Base-by-base conservation (phyloP, 495 filamentous ascomycete species). In the Glutinoglossum americanum region DNA sequence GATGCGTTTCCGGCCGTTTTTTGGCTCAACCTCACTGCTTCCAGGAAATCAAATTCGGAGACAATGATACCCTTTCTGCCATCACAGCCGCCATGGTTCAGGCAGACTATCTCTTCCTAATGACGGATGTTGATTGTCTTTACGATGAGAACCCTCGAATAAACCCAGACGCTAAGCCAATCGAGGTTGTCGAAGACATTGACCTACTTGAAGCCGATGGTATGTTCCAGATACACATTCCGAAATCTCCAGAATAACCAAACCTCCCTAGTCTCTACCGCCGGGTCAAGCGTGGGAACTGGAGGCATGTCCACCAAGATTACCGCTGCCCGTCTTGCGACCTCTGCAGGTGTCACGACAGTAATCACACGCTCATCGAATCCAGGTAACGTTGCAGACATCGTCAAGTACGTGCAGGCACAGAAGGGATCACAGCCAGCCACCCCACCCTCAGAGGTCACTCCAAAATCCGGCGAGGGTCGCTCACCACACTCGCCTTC, bases 231-330 rank as follows among this genome's bases (percentile, higher is more conserved):
- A 26, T 47, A 19, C 21, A 37, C 25, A 39, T 25, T 47, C 27
- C 41, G 21, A 44, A 41, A 19, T 25, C 17, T 41, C 5, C 28
- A 28, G 37, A 11, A n/a, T 47, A 11, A 19, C 28, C 41, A 26
- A 61, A 62, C 44, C 11, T 54, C 33, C 2, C 45, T 26, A 32
- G 88, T 94, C 15, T 94, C 88, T 17, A 83, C 83, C 25, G 84
- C 89, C 37, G 92, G 92, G 10, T 94, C 88, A 5, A 74, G 81
- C 15, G 70, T 98, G 13, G 92, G 92, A 33, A 98, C 93, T n/a
- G 92, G 92, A 13, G 92, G 92, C 41, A 98, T 98, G 92, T 81
- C 83, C 54, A 98, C 92, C 53, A 98, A 98, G 69, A 94, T 98
- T 62, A 86, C 94, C 19, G 92, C 92, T 33, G 92, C 92, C 37